A percentile compares a stretch with the other conserved stretches of the same genome.
Conservation (phyloP, 257 asterid species). For the Solanum habrochaites region DNA sequence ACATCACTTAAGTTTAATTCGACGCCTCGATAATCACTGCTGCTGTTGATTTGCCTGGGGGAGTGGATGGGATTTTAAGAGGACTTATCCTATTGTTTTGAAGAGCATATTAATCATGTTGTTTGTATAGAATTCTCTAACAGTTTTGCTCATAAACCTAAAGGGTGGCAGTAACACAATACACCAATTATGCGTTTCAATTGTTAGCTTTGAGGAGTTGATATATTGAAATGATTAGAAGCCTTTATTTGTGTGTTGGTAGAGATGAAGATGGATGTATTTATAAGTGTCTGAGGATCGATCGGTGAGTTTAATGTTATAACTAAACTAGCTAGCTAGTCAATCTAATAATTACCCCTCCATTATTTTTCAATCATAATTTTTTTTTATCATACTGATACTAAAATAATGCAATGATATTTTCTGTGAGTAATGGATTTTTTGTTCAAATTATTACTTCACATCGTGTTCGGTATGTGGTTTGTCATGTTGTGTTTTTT, state of each 20-base stretch:
- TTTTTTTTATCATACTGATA: too few species aligned
- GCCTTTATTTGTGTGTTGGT: background rate
- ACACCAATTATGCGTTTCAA: background rate
- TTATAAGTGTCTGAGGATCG: background rate
- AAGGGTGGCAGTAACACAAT: background rate
- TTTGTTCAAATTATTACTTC: too few species aligned
- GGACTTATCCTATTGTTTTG: background rate
- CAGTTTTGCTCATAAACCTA: background rate
- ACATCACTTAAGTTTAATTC: background rate
- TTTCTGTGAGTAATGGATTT: too few species aligned
- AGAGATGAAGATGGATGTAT: background rate
- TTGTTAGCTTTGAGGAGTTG: background rate
- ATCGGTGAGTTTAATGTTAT: background rate
- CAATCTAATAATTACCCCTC: accelerated
- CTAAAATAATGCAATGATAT: too few species aligned
- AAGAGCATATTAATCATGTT: background rate
- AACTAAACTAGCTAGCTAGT: too few species aligned
- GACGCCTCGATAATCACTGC: background rate
- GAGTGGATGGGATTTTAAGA: background rate
- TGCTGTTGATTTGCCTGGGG: background rate
- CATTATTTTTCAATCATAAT: too few species aligned
- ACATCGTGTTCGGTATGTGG: too few species aligned
- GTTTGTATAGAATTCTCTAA: background rate
- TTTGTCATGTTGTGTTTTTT: too few species aligned
- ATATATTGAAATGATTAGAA: background rate